A percentile compares a stretch with the other conserved stretches of the same genome.
phyloP scores from a whole-genome alignment of 2,329 filamentous ascomycete species.

The Cryphonectria parasitica region DNA sequence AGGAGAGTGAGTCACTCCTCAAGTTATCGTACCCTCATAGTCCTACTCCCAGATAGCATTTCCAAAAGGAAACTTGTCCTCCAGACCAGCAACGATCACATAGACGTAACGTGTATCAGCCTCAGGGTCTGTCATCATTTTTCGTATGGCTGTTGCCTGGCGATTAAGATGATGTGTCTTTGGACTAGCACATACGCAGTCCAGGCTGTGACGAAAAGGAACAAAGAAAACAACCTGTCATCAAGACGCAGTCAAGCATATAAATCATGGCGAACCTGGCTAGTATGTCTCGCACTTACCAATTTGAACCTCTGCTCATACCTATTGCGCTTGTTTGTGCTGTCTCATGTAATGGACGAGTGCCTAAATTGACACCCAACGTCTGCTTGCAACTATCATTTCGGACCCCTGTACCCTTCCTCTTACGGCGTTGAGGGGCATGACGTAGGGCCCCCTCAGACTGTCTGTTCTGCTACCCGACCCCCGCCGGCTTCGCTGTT shows the following conservation, averaged over 20 bases:
- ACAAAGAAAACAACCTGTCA: not conserved
- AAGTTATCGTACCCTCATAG: not conserved
- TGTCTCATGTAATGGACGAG: not conserved
- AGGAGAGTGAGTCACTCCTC: not conserved
- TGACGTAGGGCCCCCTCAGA: not conserved
- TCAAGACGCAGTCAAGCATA: not conserved
- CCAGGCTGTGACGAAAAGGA: not conserved
- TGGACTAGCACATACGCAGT: not conserved
- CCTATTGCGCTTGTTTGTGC: not conserved
- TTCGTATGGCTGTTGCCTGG: not conserved
- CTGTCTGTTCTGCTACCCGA: not conserved
- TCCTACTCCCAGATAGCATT: not conserved
- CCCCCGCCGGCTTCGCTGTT: not conserved
- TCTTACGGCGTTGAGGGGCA: not conserved
- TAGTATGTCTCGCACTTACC: not conserved
- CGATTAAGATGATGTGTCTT: not conserved
- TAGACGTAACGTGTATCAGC: not conserved
- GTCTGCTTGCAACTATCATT: not conserved
- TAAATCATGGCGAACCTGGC: not conserved
- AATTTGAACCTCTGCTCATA: not conserved
- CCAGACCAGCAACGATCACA: not conserved
- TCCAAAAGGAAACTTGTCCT: not conserved
- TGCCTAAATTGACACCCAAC: not conserved
- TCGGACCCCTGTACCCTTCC: not conserved
- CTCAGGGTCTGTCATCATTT: not conserved